phyloP scores from a whole-genome alignment of 768 basidiomycete genomes.

The Exidia glandulosa region DNA sequence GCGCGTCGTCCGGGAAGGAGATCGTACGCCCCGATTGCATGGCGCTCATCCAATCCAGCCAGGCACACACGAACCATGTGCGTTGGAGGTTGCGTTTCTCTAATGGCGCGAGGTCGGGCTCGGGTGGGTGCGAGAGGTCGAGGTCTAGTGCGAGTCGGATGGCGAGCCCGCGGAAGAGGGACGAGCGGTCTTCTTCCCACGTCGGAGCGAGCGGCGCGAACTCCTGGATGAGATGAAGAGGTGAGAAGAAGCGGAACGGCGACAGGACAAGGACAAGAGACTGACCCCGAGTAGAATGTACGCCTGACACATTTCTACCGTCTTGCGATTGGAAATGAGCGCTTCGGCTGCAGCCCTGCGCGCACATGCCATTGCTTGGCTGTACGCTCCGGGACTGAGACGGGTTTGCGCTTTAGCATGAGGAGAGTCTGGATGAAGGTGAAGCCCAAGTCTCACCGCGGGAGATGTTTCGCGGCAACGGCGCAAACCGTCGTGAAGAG shows the following conservation, averaged over 20 bases:
- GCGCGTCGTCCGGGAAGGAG: background rate
- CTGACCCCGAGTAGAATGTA: slow-evolving; percentile 74
- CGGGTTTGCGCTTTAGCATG: background rate
- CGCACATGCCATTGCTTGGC: slow-evolving; percentile 82
- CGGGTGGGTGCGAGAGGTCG: background rate
- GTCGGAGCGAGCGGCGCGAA: slow-evolving; percentile 33
- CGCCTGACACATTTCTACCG: slow-evolving; percentile 83
- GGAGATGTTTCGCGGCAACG: slow-evolving; percentile 70
- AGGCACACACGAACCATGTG: background rate
- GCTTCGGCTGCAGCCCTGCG: slow-evolving; percentile 74
- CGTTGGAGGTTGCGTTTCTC: background rate
- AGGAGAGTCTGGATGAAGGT: too few relatives aligned
- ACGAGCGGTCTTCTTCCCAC: slow-evolving; percentile 88
- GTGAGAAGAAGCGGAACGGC: slow-evolving; percentile 39
- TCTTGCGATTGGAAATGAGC: slow-evolving; percentile 33
- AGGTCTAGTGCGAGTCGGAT: slow-evolving; percentile 32
- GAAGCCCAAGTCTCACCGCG: background rate
- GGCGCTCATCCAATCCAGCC: background rate
- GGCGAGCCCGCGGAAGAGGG: slow-evolving; percentile 81
- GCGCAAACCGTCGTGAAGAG: slow-evolving; percentile 80
- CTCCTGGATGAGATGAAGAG: background rate
- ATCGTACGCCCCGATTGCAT: background rate
- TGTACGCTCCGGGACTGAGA: slow-evolving; percentile 79
- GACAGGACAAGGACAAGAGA: slow-evolving; percentile 12
- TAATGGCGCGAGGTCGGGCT: background rate